Percentiles rank a stretch among this genome's conserved stretches.
phyloP scores from a whole-genome alignment of 495 filamentous ascomycete genomes.

The Acidiella bohemica region DNA sequence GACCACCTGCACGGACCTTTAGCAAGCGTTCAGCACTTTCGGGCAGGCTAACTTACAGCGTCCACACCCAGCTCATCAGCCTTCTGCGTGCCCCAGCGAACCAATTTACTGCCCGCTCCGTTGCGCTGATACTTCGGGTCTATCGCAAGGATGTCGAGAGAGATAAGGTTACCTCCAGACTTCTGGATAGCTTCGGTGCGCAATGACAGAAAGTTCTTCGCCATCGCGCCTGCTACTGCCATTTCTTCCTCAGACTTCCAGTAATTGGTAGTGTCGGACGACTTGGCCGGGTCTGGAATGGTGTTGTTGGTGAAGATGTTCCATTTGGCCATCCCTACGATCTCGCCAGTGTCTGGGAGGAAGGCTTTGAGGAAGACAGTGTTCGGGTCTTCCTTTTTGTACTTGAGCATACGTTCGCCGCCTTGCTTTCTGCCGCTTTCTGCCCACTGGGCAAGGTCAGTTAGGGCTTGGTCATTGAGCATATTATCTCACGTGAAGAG shows the following conservation, averaged over 20 bases:
- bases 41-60: too few species aligned
- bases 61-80: slow-evolving; percentile 31
- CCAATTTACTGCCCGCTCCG: slow-evolving; percentile 18
- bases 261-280: not conserved
- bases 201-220: not conserved
- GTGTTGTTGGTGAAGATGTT: slow-evolving; percentile 4
- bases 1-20: too few species aligned
- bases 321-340: slow-evolving; percentile 16
- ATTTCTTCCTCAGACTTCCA: slow-evolving; percentile 9
- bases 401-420: slow-evolving; percentile 8
- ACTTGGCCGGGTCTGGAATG: not conserved
- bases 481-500: too few species aligned
- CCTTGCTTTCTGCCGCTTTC: slow-evolving; percentile 10
- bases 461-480: too few species aligned
- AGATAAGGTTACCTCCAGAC: slow-evolving; percentile 5
- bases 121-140: slow-evolving; percentile 12
- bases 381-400: not conserved
- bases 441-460: too few species aligned
- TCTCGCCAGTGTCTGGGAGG: slow-evolving; percentile 4
- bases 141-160: slow-evolving; percentile 14
- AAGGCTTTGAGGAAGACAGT: slow-evolving; percentile 15
- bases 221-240: not conserved
- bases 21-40: too few species aligned
- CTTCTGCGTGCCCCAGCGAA: slow-evolving; percentile 34
- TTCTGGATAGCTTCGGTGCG: slow-evolving; percentile 6